These are phyloP conservation scores for Cinnamomum micranthum DNA, from an alignment of 164 flowering plant species.

Conservation along the genomic window DNA sequence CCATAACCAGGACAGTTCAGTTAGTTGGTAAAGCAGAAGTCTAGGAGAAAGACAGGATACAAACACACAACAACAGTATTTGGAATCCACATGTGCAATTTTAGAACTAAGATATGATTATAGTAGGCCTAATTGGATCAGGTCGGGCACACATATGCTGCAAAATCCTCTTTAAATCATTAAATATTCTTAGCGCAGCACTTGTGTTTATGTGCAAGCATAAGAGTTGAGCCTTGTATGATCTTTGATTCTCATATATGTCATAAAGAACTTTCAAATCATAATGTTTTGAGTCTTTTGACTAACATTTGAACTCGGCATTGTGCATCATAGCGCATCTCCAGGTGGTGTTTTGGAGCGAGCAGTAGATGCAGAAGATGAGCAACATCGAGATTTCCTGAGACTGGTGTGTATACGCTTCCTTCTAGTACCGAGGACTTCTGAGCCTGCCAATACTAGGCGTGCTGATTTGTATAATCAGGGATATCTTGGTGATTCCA, in stretches of 20 bases:
- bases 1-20: too few species aligned
- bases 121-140: background rate
- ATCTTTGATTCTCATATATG: background rate
- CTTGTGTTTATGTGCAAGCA: background rate
- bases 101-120: background rate
- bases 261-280: background rate
- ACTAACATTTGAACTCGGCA: background rate
- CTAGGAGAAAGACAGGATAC: too few species aligned
- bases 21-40: too few species aligned
- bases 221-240: background rate
- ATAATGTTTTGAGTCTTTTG: constrained; percentile 9
- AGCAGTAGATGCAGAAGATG: constrained; percentile 86
- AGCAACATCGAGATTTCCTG: constrained; percentile 69
- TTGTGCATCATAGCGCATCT: constrained; percentile 51
- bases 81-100: too few species aligned
- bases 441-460: background rate
- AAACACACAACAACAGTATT: too few species aligned
- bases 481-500: background rate
- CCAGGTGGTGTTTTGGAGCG: constrained; percentile 90
- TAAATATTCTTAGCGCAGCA: background rate
- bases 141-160: background rate
- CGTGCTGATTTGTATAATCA: background rate
- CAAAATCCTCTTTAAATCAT: background rate
- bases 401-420: constrained; percentile 49
- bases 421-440: background rate